Conservation (phyloP, 2,329 filamentous ascomycete species). For the Rasamsonia emersonii region DNA sequence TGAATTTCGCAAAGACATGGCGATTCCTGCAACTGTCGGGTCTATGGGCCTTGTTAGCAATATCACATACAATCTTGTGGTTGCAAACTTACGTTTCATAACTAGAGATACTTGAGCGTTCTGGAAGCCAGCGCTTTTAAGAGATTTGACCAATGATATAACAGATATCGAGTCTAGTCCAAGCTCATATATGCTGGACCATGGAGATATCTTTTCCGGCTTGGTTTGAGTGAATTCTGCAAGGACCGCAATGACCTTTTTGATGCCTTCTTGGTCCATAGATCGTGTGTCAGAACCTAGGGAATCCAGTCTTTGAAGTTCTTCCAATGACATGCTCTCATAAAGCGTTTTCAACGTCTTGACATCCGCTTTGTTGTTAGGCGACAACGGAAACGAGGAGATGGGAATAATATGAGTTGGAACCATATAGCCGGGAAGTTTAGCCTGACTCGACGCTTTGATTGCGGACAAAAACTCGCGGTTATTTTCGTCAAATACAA, state of each 20-base stretch:
- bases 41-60: constrained; percentile 36
- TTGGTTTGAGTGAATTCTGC: constrained; percentile 44
- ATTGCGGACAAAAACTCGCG: constrained; percentile 39
- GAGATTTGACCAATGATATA: constrained; percentile 56
- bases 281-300: constrained; percentile 18
- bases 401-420: constrained; percentile 73
- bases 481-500: constrained; percentile 32
- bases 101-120: constrained; percentile 57
- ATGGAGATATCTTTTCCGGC: constrained; percentile 38
- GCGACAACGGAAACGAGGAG: constrained; percentile 64
- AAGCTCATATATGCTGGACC: constrained; percentile 70
- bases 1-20: constrained; percentile 16
- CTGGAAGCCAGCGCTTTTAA: constrained; percentile 56
- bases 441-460: constrained; percentile 56
- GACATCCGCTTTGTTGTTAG: constrained; percentile 82
- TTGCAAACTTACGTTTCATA: constrained; percentile 54
- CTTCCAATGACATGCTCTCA: constrained; percentile 47
- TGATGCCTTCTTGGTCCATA: constrained; percentile 32
- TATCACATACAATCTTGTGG: too few relatives aligned
- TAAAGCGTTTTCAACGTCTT: constrained; percentile 63
- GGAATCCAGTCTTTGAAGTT: constrained; percentile 51
- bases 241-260: constrained; percentile 47
- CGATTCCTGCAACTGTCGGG: constrained; percentile 33
- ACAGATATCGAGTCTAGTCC: constrained; percentile 84
- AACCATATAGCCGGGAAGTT: constrained; percentile 79